A percentile compares a stretch with the other conserved stretches of the same genome.
These are phyloP conservation scores for Friedmanniomyces endolithicus DNA, from an alignment of 495 filamentous ascomycete species.

Conservation along the genomic window DNA sequence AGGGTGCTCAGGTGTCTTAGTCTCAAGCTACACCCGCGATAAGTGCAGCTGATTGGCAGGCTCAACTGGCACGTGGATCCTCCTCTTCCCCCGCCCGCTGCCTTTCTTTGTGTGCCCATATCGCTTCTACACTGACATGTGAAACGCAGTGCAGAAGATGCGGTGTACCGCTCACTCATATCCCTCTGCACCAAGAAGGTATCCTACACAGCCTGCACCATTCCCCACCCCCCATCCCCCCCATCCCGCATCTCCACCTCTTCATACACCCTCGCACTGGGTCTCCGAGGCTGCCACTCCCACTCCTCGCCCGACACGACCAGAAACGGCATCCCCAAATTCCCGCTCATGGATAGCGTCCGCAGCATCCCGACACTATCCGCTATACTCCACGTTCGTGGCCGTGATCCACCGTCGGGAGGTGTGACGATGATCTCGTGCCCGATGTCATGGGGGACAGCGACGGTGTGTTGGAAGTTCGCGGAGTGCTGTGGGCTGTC, in stretches of 20 bases:
- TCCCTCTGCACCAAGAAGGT: too few species aligned
- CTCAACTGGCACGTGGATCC: too few species aligned
- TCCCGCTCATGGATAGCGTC: conserved; percentile 15
- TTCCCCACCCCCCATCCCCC: background rate
- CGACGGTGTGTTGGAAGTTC: background rate
- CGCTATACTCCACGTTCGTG: conserved; percentile 2
- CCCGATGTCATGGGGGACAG: background rate
- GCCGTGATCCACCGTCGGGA: background rate
- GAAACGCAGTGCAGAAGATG: too few species aligned
- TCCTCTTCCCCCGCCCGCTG: too few species aligned
- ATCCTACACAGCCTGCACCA: background rate
- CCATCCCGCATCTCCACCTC: conserved; percentile 1
- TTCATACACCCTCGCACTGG: conserved; percentile 16
- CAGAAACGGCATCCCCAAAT: conserved; percentile 15
- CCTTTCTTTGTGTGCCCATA: too few species aligned
- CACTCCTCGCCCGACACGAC: background rate
- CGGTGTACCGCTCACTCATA: too few species aligned
- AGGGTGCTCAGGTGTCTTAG: too few species aligned
- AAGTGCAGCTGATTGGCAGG: too few species aligned
- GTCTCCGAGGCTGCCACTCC: conserved; percentile 13
- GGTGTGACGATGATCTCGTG: background rate
- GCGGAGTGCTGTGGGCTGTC: background rate
- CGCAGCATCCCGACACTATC: conserved; percentile 16
- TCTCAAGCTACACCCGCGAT: too few species aligned
- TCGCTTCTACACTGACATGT: too few species aligned